phyloP scores from a whole-genome alignment of 2,329 filamentous ascomycete species.

The Sordariomycetes sp. region DNA sequence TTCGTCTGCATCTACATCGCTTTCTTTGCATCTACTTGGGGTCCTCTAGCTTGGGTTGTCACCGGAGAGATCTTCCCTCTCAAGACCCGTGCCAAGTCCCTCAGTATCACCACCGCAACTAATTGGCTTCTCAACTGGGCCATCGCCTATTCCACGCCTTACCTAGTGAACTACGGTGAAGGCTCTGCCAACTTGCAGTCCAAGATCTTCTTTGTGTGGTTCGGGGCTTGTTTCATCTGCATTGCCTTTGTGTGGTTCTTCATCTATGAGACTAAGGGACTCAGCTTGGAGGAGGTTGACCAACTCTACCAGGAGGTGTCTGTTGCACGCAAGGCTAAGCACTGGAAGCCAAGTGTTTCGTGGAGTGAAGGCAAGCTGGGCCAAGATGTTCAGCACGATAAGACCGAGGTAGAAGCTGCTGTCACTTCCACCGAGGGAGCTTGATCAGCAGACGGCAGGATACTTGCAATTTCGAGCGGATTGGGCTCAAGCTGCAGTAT shows the following conservation, averaged over 20 bases:
- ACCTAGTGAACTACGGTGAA: constrained; percentile 63
- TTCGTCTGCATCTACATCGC: constrained; percentile 60
- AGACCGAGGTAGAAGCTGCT: too few species aligned
- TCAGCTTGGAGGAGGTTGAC: constrained; percentile 75
- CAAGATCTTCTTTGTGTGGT: constrained; percentile 76
- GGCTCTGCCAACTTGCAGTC: constrained; percentile 65
- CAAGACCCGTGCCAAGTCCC: constrained; percentile 47
- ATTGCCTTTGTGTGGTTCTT: constrained; percentile 66
- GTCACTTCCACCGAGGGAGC: too few species aligned
- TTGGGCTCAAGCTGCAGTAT: too few species aligned
- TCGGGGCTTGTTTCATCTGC: constrained; percentile 58
- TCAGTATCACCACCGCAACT: constrained; percentile 51
- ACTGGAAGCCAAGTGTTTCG: constrained; percentile 41
- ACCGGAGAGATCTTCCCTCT: constrained; percentile 48
- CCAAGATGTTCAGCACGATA: too few species aligned
- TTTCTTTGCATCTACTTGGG: constrained; percentile 61
- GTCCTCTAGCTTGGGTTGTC: constrained; percentile 23
- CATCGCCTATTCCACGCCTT: constrained; percentile 72
- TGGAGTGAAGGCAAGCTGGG: too few species aligned
- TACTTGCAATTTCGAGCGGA: too few species aligned
- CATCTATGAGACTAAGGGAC: constrained; percentile 83
- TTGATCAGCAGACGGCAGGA: too few species aligned
- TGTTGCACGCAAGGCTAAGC: constrained; percentile 42
- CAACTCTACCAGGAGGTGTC: constrained; percentile 60
- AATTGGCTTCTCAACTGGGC: constrained; percentile 65